Conservation (phyloP, 192 early-diverging fungal species). For the Hyaloraphidium curvatum region DNA sequence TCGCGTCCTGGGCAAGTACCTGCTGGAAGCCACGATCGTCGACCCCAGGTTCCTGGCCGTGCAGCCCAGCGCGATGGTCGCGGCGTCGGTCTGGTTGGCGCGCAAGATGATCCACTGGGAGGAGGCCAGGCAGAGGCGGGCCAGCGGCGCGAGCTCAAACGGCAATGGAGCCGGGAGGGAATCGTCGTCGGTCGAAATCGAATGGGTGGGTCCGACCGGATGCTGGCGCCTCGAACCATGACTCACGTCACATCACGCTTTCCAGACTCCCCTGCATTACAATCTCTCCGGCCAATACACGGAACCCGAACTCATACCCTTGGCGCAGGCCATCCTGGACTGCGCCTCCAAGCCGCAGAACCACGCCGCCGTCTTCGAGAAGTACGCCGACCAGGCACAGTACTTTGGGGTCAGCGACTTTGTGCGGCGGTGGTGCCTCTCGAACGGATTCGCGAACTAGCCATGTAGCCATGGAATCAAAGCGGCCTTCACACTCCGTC, state of each 20-base stretch:
- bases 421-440: neutral
- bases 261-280: neutral
- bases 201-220: neutral
- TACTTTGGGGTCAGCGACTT: neutral
- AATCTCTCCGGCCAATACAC: neutral
- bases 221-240: neutral
- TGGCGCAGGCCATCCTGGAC: neutral
- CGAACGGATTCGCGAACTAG: neutral
- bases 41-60: conserved; percentile 33
- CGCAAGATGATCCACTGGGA: conserved; percentile 18
- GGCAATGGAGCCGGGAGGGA: neutral
- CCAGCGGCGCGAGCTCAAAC: too few relatives aligned
- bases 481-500: too few relatives aligned
- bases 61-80: conserved; percentile 24
- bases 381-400: neutral
- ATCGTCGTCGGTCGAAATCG: neutral
- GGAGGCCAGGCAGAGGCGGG: too few relatives aligned
- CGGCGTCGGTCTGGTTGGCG: conserved; percentile 22
- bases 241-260: neutral
- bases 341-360: neutral
- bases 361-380: neutral
- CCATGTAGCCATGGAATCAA: too few relatives aligned
- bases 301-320: neutral
- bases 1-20: conserved; percentile 37
- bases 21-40: conserved; percentile 31